phyloP scores from a whole-genome alignment of 352 stramenopile species.

The Phytophthora pseudosyringae region DNA sequence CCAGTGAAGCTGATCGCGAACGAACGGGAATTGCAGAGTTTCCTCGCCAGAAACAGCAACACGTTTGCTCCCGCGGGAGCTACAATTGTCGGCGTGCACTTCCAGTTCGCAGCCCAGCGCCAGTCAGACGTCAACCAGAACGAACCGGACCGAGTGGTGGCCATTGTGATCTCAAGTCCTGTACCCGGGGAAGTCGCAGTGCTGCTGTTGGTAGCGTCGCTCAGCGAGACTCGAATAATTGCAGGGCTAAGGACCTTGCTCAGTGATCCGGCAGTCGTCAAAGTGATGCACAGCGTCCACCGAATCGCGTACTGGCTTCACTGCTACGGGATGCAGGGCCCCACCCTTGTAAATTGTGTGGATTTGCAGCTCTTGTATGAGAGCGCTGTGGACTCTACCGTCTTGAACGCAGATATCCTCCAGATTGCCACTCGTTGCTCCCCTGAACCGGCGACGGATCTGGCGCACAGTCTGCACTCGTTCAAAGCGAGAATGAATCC shows the following conservation, averaged over 20 bases:
- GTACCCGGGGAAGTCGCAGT: conserved; percentile 13
- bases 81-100: conserved; percentile 25
- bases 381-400: conserved; percentile 14
- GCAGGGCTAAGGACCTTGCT: conserved; percentile 19
- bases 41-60: conserved; percentile 21
- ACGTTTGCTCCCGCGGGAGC: conserved; percentile 1
- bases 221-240: conserved; percentile 19
- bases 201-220: conserved; percentile 17
- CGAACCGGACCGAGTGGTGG: conserved; percentile 9
- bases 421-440: conserved; percentile 20
- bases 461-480: conserved; percentile 18
- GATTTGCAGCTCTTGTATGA: conserved; percentile 45
- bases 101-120: conserved; percentile 16
- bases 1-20: conserved; percentile 14
- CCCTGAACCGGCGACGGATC: background rate
- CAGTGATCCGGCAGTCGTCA: conserved; percentile 13
- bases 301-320: conserved; percentile 25
- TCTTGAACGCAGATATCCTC: conserved; percentile 21
- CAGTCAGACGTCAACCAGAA: conserved; percentile 1
- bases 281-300: conserved; percentile 37
- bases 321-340: conserved; percentile 11
- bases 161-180: conserved; percentile 21
- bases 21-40: conserved; percentile 20
- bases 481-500: conserved; percentile 20
- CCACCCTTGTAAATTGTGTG: conserved; percentile 18